Conservation (phyloP, 805 yeast species). For the Clavispora phyllophila region DNA sequence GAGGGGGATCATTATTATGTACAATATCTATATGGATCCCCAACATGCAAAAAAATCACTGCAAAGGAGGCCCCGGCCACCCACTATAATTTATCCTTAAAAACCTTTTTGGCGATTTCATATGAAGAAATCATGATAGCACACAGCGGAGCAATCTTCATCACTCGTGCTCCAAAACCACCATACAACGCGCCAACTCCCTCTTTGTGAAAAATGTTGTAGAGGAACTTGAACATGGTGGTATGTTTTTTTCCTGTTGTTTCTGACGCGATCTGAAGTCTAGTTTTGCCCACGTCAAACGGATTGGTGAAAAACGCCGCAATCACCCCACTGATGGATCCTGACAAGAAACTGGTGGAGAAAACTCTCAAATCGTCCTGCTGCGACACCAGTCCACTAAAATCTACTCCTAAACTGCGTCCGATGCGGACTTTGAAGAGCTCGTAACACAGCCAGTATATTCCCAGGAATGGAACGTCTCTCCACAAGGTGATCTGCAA, state of each 20-base stretch:
- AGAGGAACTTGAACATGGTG: conserved; percentile 66
- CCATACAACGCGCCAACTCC: conserved; percentile 83
- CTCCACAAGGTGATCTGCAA: conserved; percentile 87
- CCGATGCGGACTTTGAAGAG: conserved; percentile 27
- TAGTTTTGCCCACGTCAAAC: conserved; percentile 94
- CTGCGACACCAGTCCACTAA: conserved; percentile 8
- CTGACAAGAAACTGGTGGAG: conserved; percentile 66
- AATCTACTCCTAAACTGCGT: conserved; percentile 19
- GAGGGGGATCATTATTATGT: not conserved
- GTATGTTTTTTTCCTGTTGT: conserved; percentile 24
- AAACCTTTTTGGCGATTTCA: conserved; percentile 72
- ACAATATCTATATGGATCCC: conserved; percentile 2
- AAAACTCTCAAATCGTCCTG: conserved; percentile 44
- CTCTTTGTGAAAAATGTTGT: conserved; percentile 60
- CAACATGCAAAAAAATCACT: not conserved
- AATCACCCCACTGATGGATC: conserved; percentile 75
- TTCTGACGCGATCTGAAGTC: conserved; percentile 63
- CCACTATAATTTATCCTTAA: conserved; percentile 16
- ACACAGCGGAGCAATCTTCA: conserved; percentile 95
- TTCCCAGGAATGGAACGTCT: conserved; percentile 94
- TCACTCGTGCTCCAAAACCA: conserved; percentile 78
- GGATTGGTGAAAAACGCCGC: conserved; percentile 92
- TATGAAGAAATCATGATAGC: conserved; percentile 97
- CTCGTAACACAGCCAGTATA: conserved; percentile 91
- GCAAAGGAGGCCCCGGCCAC: not conserved